These are phyloP conservation scores for Pseudomonodictys pantanalensis DNA, from an alignment of 495 filamentous ascomycete genomes.

Conservation along the genomic window DNA sequence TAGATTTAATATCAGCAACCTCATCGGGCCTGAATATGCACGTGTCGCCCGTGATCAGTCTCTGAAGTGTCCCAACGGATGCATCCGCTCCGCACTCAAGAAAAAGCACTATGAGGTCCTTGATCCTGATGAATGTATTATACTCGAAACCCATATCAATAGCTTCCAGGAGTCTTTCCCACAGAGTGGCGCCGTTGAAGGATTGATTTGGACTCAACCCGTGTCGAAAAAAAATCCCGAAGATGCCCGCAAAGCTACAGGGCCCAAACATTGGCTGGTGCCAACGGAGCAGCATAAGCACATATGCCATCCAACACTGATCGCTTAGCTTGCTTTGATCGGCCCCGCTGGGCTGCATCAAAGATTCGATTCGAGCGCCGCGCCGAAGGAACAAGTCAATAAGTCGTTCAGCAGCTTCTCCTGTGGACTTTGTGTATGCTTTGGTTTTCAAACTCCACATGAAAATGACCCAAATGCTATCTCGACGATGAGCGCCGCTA, in stretches of 20 bases:
- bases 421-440: neutral
- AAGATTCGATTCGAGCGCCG: neutral
- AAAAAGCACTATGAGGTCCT: too few species aligned
- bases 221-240: neutral
- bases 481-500: neutral
- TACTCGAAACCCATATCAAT: too few species aligned
- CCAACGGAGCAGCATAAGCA: neutral
- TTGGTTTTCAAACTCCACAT: neutral
- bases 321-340: neutral
- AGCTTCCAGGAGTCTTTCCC: neutral
- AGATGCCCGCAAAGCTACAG: neutral
- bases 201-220: neutral
- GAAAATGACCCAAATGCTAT: neutral
- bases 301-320: too few species aligned
- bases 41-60: too few species aligned
- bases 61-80: too few species aligned
- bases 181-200: neutral
- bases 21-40: too few species aligned
- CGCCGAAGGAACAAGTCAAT: neutral
- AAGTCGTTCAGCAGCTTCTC: neutral
- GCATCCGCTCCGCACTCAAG: too few species aligned
- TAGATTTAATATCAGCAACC: too few species aligned
- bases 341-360: neutral
- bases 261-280: neutral
- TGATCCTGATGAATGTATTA: too few species aligned